Conservation (phyloP, 495 filamentous ascomycete genomes). For the Evansstolkia leycettana region DNA sequence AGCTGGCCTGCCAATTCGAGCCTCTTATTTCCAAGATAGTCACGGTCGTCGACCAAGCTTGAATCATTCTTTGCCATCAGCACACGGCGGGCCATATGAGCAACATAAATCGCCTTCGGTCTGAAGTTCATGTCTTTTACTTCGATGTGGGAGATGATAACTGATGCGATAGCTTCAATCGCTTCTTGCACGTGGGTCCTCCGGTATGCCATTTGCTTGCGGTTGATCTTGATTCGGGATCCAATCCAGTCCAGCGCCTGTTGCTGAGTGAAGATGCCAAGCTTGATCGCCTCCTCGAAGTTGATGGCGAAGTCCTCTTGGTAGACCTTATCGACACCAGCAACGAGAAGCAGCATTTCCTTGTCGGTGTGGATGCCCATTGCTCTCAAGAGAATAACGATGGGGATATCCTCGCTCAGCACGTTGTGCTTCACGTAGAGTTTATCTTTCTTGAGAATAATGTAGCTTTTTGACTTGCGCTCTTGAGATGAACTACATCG, state of each 20-base stretch:
- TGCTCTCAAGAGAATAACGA: slow-evolving; percentile 83
- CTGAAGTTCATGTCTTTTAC: slow-evolving; percentile 82
- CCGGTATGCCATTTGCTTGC: slow-evolving; percentile 40
- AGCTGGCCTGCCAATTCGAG: slow-evolving; percentile 91
- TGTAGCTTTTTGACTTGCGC: slow-evolving; percentile 93
- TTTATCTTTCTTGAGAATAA: slow-evolving; percentile 80
- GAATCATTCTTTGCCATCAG: slow-evolving; percentile 86
- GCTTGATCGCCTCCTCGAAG: slow-evolving; percentile 78
- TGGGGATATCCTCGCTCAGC: slow-evolving; percentile 80
- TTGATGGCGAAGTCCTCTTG: slow-evolving; percentile 91
- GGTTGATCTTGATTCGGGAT: slow-evolving; percentile 69
- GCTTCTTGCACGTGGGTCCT: slow-evolving; percentile 77
- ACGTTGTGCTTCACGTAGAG: slow-evolving; percentile 89
- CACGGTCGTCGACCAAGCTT: slow-evolving; percentile 82
- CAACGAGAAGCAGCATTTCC: slow-evolving; percentile 81
- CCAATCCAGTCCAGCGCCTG: slow-evolving; percentile 92
- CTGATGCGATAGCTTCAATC: slow-evolving; percentile 77
- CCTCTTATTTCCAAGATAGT: slow-evolving; percentile 96
- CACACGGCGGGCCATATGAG: slow-evolving; percentile 89
- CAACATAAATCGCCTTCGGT: slow-evolving; percentile 89
- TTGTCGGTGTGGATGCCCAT: slow-evolving; percentile 89
- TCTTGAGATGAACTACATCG: slow-evolving; percentile 76
- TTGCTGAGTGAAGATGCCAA: slow-evolving; percentile 77
- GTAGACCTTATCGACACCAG: slow-evolving; percentile 71
- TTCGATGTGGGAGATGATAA: slow-evolving; percentile 88